Evolutionary conservation across 139 green algal species (phyloP).

Genomic region (Nannochloris sp.): DNA sequence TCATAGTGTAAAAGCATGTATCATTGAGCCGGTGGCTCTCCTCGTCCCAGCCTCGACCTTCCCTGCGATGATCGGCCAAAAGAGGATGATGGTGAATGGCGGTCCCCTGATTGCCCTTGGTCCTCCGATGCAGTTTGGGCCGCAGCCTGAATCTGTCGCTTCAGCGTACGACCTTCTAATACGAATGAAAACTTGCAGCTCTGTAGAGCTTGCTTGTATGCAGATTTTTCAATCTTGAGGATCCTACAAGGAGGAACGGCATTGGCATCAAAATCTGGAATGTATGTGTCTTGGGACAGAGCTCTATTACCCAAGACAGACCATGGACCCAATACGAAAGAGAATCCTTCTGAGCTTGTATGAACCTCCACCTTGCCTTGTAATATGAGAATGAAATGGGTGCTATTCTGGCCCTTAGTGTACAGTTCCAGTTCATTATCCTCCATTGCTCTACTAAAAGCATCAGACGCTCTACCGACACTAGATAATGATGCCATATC

Average conservation of each 20-base stretch:
- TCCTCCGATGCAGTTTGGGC: background rate
- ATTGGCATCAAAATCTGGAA: slow-evolving; percentile 7
- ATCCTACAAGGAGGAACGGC: slow-evolving; percentile 3
- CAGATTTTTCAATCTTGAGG: background rate
- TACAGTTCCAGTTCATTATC: background rate
- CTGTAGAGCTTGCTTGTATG: background rate
- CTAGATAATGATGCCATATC: background rate
- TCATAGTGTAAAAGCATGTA: too few species aligned
- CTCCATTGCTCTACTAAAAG: background rate
- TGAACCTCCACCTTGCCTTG: background rate
- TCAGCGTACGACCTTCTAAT: background rate
- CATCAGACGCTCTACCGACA: background rate
- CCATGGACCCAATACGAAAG: slow-evolving; percentile 5
- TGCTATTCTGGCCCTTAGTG: background rate
- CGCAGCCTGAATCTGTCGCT: background rate
- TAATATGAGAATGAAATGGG: slow-evolving; percentile 5
- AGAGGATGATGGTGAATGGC: background rate
- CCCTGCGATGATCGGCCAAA: background rate
- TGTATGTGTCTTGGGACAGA: background rate
- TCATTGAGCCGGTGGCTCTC: too few species aligned
- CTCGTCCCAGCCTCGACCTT: too few species aligned
- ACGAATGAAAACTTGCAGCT: background rate
- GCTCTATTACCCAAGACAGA: slow-evolving; percentile 7
- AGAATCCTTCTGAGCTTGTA: background rate
- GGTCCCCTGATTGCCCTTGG: background rate